These are phyloP conservation scores for Apiotrichum laibachii DNA, from an alignment of 1,284 basidiomycete genomes.

Conservation along the genomic window DNA sequence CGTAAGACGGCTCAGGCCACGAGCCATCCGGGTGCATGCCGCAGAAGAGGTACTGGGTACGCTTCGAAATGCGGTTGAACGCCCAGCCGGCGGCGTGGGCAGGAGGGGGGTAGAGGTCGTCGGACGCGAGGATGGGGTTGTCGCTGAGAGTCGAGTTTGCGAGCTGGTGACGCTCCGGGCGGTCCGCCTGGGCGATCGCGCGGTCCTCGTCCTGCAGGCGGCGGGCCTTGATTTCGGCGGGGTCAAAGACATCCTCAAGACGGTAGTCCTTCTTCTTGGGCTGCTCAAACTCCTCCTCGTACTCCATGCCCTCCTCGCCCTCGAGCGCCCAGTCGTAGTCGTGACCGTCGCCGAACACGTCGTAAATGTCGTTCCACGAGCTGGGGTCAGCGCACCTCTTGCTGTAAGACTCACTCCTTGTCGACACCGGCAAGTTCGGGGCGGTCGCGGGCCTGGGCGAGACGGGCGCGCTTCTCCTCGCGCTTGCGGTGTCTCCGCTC, in stretches of 20 bases:
- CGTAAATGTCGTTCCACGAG: constrained; percentile 94
- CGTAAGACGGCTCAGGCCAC: constrained; percentile 48
- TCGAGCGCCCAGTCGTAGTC: constrained; percentile 94
- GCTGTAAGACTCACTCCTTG: constrained; percentile 63
- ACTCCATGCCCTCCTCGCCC: constrained; percentile 65
- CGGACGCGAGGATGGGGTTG: constrained; percentile 63
- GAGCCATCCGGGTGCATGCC: constrained; percentile 28
- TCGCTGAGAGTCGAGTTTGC: constrained; percentile 77
- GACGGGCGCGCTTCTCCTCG: constrained; percentile 63
- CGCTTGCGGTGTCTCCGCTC: constrained; percentile 69
- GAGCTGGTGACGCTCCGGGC: constrained; percentile 95
- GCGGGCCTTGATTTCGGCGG: constrained; percentile 88
- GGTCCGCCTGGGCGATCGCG: constrained; percentile 81
- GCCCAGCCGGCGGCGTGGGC: constrained; percentile 89
- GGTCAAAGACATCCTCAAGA: constrained; percentile 96
- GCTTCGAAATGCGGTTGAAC: constrained; percentile 74
- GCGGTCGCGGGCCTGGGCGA: constrained; percentile 65
- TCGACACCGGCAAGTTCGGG: constrained; percentile 83
- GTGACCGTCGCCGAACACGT: constrained; percentile 94
- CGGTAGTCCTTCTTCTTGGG: constrained; percentile 66
- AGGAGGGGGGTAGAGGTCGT: constrained; percentile 50
- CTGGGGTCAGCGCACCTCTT: constrained; percentile 53
- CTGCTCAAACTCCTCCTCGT: constrained; percentile 63
- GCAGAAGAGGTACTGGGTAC: constrained; percentile 60
- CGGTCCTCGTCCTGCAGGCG: constrained; percentile 94